Percentiles rank a stretch among this genome's conserved stretches.
Evolutionary conservation across 495 filamentous ascomycete genomes (phyloP).

Genomic region (Penicillium bovifimosum): DNA sequence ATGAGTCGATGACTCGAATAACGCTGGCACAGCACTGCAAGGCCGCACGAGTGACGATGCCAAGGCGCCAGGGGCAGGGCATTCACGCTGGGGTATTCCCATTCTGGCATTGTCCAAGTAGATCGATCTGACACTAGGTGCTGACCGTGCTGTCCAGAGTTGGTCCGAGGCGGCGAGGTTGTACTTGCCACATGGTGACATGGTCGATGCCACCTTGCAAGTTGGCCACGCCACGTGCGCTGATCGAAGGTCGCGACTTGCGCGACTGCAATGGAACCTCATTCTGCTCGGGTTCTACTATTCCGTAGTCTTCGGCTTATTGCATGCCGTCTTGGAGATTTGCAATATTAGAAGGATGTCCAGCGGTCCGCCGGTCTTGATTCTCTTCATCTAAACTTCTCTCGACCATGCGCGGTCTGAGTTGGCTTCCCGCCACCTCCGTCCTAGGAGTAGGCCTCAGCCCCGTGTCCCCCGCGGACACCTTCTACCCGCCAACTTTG

Average conservation of each 20-base stretch:
- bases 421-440: slow-evolving; percentile 9
- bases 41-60: too few species aligned
- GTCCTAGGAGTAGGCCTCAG: slow-evolving; percentile 10
- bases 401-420: slow-evolving; percentile 13
- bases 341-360: not conserved
- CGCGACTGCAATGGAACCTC: not conserved
- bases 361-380: too few species aligned
- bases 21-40: too few species aligned
- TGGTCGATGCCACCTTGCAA: not conserved
- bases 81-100: too few species aligned
- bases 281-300: not conserved
- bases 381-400: not conserved
- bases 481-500: slow-evolving; percentile 37
- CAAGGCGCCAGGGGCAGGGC: too few species aligned
- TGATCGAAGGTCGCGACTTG: slow-evolving; percentile 1
- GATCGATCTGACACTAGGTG: too few species aligned
- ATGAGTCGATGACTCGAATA: too few species aligned
- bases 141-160: too few species aligned
- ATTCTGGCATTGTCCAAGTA: too few species aligned
- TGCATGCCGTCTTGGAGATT: not conserved
- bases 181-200: not conserved
- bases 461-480: slow-evolving; percentile 23
- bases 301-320: not conserved
- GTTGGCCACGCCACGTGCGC: slow-evolving; percentile 1
- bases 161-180: too few species aligned